Conservation (phyloP, 495 filamentous ascomycete species). For the Penicillium riverlandense region DNA sequence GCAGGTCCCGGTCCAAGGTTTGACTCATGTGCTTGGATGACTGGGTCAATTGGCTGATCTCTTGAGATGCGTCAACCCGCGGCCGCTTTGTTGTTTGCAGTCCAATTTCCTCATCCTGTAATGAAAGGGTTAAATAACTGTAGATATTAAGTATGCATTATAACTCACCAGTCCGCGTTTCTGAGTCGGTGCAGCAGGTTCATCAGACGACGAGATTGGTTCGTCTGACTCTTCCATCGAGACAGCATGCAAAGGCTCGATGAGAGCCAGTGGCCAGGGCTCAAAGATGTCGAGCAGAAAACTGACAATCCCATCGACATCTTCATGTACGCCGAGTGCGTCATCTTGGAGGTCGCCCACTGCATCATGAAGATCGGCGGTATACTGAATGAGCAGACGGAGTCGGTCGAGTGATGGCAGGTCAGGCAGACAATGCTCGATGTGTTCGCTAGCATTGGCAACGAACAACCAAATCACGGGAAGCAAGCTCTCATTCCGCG, state of each 20-base stretch:
- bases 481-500: slow-evolving; percentile 31
- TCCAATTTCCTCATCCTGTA: slow-evolving; percentile 22
- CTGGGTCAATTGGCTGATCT: slow-evolving; percentile 27
- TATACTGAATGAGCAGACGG: slow-evolving; percentile 30
- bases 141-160: neutral
- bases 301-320: slow-evolving; percentile 38
- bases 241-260: slow-evolving; percentile 32
- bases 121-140: slow-evolving; percentile 1
- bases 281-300: slow-evolving; percentile 28
- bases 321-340: slow-evolving; percentile 35
- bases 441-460: slow-evolving; percentile 49
- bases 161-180: slow-evolving; percentile 33
- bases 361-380: slow-evolving; percentile 30
- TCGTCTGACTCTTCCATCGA: slow-evolving; percentile 17
- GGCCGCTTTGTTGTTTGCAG: slow-evolving; percentile 25
- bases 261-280: slow-evolving; percentile 35
- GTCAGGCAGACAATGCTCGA: slow-evolving; percentile 45
- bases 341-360: slow-evolving; percentile 44
- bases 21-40: slow-evolving; percentile 25
- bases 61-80: slow-evolving; percentile 19
- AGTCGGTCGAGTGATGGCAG: slow-evolving; percentile 30
- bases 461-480: slow-evolving; percentile 49
- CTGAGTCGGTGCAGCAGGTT: slow-evolving; percentile 8
- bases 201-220: slow-evolving; percentile 12
- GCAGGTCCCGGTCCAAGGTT: slow-evolving; percentile 23